phyloP scores from a whole-genome alignment of 805 yeast species.

The Yueomyces sinensis region DNA sequence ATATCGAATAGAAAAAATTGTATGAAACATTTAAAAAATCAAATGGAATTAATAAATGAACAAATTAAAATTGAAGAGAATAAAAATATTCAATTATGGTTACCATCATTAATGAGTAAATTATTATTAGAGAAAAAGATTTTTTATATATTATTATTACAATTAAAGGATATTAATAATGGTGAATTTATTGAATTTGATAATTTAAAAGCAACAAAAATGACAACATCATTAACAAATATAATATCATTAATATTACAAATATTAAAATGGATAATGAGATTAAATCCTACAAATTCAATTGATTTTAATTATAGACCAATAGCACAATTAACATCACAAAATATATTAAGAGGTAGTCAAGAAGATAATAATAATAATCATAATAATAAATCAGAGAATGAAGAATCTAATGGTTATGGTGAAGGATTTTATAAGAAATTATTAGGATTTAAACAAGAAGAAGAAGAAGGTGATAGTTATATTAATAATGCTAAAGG shows the following conservation, averaged over 20 bases:
- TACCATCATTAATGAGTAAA: constrained; percentile 8
- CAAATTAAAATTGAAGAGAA: background rate
- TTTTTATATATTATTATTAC: constrained; percentile 9
- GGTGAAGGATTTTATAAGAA: constrained; percentile 13
- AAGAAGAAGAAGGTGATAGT: constrained; percentile 3
- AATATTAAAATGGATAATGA: constrained; percentile 14
- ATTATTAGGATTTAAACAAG: constrained; percentile 15
- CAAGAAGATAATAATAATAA: background rate
- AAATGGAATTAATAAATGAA: background rate
- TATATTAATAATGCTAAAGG: constrained; percentile 11
- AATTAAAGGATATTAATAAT: constrained; percentile 5
- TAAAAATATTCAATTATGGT: background rate
- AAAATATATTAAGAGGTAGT: background rate
- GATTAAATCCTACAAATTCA: constrained; percentile 20
- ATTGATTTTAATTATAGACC: constrained; percentile 17
- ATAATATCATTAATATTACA: constrained; percentile 14
- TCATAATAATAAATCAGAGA: constrained; percentile 1
- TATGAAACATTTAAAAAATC: background rate
- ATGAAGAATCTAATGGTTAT: constrained; percentile 2
- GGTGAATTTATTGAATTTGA: constrained; percentile 1
- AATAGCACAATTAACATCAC: background rate
- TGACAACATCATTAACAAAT: constrained; percentile 11
- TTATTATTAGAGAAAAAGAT: constrained; percentile 11
- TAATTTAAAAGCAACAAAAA: constrained; percentile 5
- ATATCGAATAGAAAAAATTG: constrained; percentile 1